A percentile compares a stretch with the other conserved stretches of the same genome.
Conservation (phyloP, 805 yeast genomes). For the Yarrowia sp. region DNA sequence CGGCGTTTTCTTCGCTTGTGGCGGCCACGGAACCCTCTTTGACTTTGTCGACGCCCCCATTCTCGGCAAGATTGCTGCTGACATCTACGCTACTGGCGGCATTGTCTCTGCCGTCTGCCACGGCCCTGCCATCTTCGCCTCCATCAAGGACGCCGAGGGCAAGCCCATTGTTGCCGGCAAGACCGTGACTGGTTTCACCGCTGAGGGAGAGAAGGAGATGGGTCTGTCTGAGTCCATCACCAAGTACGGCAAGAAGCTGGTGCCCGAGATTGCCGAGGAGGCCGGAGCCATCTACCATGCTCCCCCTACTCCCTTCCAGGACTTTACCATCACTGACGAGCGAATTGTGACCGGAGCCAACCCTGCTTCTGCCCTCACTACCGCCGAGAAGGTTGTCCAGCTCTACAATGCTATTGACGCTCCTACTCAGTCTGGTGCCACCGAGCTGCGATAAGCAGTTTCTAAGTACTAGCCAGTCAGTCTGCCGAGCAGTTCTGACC, state of each 20-base stretch:
- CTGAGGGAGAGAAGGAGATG: conserved; percentile 47
- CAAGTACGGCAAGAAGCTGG: conserved; percentile 33
- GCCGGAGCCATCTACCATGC: conserved; percentile 46
- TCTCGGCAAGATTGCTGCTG: conserved; percentile 46
- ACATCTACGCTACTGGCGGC: conserved; percentile 51
- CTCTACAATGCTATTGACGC: conserved; percentile 4
- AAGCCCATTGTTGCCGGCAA: conserved; percentile 49
- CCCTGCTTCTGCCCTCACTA: conserved; percentile 53
- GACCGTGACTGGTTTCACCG: conserved; percentile 59
- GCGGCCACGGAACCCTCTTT: conserved; percentile 61
- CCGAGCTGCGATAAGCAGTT: background rate
- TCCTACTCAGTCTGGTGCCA: conserved; percentile 14
- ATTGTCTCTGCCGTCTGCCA: conserved; percentile 65
- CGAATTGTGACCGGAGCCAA: conserved; percentile 63
- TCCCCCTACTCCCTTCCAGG: conserved; percentile 53
- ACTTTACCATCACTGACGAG: conserved; percentile 52
- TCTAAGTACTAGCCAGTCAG: too few relatives aligned
- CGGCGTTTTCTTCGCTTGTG: conserved; percentile 57
- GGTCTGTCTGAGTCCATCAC: conserved; percentile 29
- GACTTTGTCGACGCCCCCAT: conserved; percentile 54
- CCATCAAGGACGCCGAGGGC: conserved; percentile 44
- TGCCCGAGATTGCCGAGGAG: conserved; percentile 41
- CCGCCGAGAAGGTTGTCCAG: conserved; percentile 40
- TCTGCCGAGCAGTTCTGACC: too few relatives aligned
- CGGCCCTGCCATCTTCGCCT: conserved; percentile 59